Evolutionary conservation across 2,329 filamentous ascomycete species (phyloP).

Genomic region (Bipolaris cookei): DNA sequence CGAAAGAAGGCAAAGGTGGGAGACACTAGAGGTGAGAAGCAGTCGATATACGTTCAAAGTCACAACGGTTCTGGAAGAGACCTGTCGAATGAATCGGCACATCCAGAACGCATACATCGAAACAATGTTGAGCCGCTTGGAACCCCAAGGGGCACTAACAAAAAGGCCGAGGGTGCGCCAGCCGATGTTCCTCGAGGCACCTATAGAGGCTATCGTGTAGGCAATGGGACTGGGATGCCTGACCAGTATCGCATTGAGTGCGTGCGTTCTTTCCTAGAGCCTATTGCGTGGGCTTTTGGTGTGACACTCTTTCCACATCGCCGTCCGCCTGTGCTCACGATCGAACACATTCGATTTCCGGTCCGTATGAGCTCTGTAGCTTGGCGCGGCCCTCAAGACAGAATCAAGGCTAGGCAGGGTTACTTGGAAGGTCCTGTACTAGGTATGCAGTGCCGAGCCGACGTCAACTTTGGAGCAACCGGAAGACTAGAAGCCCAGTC

Average conservation of each 20-base stretch:
- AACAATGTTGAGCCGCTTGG: slow-evolving; percentile 36
- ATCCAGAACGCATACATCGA: slow-evolving; percentile 33
- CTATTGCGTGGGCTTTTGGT: slow-evolving; percentile 64
- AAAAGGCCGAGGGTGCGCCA: slow-evolving; percentile 27
- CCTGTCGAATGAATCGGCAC: slow-evolving; percentile 16
- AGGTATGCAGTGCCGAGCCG: slow-evolving; percentile 61
- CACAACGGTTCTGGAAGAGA: slow-evolving; percentile 17
- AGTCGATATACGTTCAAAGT: slow-evolving; percentile 13
- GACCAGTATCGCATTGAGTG: slow-evolving; percentile 63
- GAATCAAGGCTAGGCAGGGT: slow-evolving; percentile 59
- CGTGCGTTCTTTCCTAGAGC: slow-evolving; percentile 63
- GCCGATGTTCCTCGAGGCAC: slow-evolving; percentile 42
- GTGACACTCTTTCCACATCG: slow-evolving; percentile 58
- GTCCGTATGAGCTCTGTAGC: slow-evolving; percentile 63
- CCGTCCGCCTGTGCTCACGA: slow-evolving; percentile 55
- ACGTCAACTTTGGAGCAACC: slow-evolving; percentile 59
- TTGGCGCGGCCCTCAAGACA: slow-evolving; percentile 61
- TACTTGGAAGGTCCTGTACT: slow-evolving; percentile 65
- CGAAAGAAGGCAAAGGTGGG: slow-evolving; percentile 51
- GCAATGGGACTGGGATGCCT: slow-evolving; percentile 64
- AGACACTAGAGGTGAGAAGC: slow-evolving; percentile 28
- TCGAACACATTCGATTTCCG: slow-evolving; percentile 61
- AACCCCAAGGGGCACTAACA: slow-evolving; percentile 33
- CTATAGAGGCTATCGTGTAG: slow-evolving; percentile 66
- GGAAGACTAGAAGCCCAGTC: slow-evolving; percentile 40